Conservation (phyloP, 345 rosid species). For the Eucalyptus dawsonii region DNA sequence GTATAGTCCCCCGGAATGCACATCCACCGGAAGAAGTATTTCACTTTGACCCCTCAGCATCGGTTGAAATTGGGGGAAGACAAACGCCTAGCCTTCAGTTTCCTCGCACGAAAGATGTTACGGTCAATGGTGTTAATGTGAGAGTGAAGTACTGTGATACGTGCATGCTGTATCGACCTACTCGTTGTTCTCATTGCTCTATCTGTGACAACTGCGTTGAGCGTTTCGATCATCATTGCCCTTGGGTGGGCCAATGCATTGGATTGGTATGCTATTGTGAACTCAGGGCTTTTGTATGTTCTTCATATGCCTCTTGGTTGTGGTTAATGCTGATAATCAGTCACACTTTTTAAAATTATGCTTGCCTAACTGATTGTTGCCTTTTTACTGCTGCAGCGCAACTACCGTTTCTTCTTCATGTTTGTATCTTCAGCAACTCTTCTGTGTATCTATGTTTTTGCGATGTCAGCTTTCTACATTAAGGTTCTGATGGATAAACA, state of each 20-base stretch:
- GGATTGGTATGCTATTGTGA: conserved; percentile 60
- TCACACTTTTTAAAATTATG: not conserved
- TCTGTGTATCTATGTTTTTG: conserved; percentile 85
- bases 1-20: conserved; percentile 74
- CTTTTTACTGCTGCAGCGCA: conserved; percentile 58
- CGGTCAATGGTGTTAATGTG: conserved; percentile 71
- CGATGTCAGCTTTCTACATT: conserved; percentile 74
- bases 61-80: conserved; percentile 60
- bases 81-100: conserved; percentile 85
- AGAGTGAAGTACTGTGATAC: conserved; percentile 92
- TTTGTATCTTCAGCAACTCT: conserved; percentile 78
- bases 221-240: conserved; percentile 98
- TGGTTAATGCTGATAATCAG: not conserved
- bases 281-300: not conserved
- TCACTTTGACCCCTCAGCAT: conserved; percentile 45
- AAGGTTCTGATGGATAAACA: conserved; percentile 71
- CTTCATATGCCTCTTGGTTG: not conserved
- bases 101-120: conserved; percentile 82
- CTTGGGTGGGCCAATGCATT: conserved; percentile 99
- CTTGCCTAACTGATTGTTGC: not conserved
- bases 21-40: conserved; percentile 96
- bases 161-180: conserved; percentile 98
- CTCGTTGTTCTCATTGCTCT: conserved; percentile 95
- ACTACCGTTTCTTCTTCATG: conserved; percentile 95
- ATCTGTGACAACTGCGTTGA: conserved; percentile 90